Evolutionary conservation across 176 grass and related monocot genomes (phyloP).

Genomic region (Zea luxurians): DNA sequence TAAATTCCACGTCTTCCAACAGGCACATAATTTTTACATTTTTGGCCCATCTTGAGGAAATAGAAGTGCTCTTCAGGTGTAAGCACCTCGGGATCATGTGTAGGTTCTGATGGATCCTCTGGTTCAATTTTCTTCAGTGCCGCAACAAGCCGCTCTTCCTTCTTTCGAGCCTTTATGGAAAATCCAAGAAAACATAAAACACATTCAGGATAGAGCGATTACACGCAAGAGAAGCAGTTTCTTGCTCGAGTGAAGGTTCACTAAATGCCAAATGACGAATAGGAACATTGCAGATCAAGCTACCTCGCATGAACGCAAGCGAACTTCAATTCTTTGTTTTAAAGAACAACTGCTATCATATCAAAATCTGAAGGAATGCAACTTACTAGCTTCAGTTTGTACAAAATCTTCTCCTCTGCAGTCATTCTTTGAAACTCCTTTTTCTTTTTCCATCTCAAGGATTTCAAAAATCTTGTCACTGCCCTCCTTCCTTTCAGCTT

Average conservation of each 20-base stretch:
- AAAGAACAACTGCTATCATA: neutral
- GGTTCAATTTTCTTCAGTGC: slow-evolving; percentile 96
- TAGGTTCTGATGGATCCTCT: slow-evolving; percentile 59
- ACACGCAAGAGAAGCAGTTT: neutral
- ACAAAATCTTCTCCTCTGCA: slow-evolving; percentile 86
- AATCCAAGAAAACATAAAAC: slow-evolving; percentile 11
- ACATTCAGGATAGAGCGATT: slow-evolving; percentile 8
- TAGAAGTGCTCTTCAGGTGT: slow-evolving; percentile 97
- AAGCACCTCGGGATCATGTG: slow-evolving; percentile 82
- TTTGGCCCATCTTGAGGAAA: slow-evolving; percentile 91
- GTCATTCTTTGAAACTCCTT: slow-evolving; percentile 94
- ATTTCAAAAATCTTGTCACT: slow-evolving; percentile 88
- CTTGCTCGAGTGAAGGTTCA: neutral
- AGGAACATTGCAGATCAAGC: slow-evolving; percentile 1
- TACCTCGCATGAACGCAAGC: neutral
- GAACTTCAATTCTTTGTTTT: neutral
- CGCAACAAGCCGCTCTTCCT: slow-evolving; percentile 68
- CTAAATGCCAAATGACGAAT: slow-evolving; percentile 16
- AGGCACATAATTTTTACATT: slow-evolving; percentile 96
- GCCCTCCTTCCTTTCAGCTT: slow-evolving; percentile 88
- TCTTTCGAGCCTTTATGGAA: slow-evolving; percentile 60
- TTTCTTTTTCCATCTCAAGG: slow-evolving; percentile 92
- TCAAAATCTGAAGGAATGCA: slow-evolving; percentile 6
- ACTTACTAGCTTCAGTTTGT: slow-evolving; percentile 81
- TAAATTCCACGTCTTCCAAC: slow-evolving; percentile 95